A percentile compares a stretch with the other conserved stretches of the same genome.
Evolutionary conservation across 2,329 filamentous ascomycete genomes (phyloP).

Genomic region (Sclerotinia trifoliorum): DNA sequence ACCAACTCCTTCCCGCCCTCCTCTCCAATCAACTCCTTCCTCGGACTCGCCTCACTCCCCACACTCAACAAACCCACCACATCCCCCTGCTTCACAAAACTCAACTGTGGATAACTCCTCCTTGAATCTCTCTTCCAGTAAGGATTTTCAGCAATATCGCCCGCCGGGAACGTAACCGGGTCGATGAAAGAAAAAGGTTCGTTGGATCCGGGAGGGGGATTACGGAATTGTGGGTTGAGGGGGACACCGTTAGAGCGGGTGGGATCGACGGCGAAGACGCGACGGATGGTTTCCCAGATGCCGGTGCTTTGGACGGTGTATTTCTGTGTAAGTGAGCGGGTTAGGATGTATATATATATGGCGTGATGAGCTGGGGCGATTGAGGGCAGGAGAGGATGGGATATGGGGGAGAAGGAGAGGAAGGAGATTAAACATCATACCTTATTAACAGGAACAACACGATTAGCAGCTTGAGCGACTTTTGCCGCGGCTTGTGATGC

Average conservation of each 20-base stretch:
- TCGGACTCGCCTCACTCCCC: slow-evolving; percentile 77
- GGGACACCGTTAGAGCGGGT: slow-evolving; percentile 89
- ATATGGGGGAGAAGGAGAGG: slow-evolving; percentile 21
- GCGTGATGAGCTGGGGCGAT: slow-evolving; percentile 23
- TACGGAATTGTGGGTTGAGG: slow-evolving; percentile 88
- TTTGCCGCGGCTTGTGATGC: slow-evolving; percentile 50
- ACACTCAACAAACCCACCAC: slow-evolving; percentile 81
- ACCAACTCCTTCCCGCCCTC: slow-evolving; percentile 72
- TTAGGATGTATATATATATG: slow-evolving; percentile 31
- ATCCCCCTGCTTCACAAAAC: slow-evolving; percentile 79
- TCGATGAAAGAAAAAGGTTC: slow-evolving; percentile 75
- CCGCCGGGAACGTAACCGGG: slow-evolving; percentile 79
- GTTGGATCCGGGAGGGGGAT: slow-evolving; percentile 73
- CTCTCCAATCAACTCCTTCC: slow-evolving; percentile 78
- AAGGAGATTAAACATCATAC: slow-evolving; percentile 44
- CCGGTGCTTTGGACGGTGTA: slow-evolving; percentile 90
- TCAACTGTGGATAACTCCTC: slow-evolving; percentile 76
- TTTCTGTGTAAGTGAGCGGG: slow-evolving; percentile 61
- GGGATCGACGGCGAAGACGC: slow-evolving; percentile 75
- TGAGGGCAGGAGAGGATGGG: slow-evolving; percentile 27
- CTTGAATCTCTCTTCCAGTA: slow-evolving; percentile 95
- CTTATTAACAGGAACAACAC: slow-evolving; percentile 57
- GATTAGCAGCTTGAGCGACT: slow-evolving; percentile 55
- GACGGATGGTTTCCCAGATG: slow-evolving; percentile 82
- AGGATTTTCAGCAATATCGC: slow-evolving; percentile 84